Evolutionary conservation across 1,284 basidiomycete species (phyloP), one percentile per base, ranked within the genome.

Genomic region (Ceratobasidium sp.): DNA sequence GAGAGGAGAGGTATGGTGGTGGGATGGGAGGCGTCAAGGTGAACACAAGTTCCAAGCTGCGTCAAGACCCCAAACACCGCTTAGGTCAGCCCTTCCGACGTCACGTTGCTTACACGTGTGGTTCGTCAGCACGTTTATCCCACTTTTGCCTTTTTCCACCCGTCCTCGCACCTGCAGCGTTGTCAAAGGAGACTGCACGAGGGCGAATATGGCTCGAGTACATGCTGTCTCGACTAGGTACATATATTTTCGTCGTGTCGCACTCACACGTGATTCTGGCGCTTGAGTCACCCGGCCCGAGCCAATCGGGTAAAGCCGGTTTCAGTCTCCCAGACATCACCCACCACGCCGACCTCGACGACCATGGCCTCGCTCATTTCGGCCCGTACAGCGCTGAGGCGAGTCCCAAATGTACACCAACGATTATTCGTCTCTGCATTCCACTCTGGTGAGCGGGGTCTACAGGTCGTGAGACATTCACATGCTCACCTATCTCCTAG

Each of bases 261-360:
- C 5, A 29, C 14, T 72, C 19, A 49, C 68, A 72, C 68, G 68
- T 72, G 68, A 72, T 61, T 61, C 43, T 14, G 56, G 68, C 68
- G 68, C 68, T 51, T 61, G 27, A 48, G 29, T 61, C n/a, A 3
- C 68, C 56, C 29, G 9, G 24, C 56, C 68, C 41, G 68, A 43
- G n/a, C 68, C 68, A 72, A 72, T 72, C 68, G 68, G 68, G 68
- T 72, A 29, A 61, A 72, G 68, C 56, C 68, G 68, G 68, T 72
- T 72, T 72, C 68, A 61, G 68, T 58, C 49, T 68, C 65, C 34
- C 48, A 56, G 48, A 24, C 65, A 34, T 24, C 68, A 34, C 37
- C 68, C 56, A 51, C 56, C 41, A 46, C 19, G 16, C 51, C 46
- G 43, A 59, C 68, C 29, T 59, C 58, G 31, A 41, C 66, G 34